A percentile compares a stretch with the other conserved stretches of the same genome.
These are phyloP conservation scores for Periconia sp. DNA, from an alignment of 2,329 filamentous ascomycete genomes.

Conservation along the genomic window DNA sequence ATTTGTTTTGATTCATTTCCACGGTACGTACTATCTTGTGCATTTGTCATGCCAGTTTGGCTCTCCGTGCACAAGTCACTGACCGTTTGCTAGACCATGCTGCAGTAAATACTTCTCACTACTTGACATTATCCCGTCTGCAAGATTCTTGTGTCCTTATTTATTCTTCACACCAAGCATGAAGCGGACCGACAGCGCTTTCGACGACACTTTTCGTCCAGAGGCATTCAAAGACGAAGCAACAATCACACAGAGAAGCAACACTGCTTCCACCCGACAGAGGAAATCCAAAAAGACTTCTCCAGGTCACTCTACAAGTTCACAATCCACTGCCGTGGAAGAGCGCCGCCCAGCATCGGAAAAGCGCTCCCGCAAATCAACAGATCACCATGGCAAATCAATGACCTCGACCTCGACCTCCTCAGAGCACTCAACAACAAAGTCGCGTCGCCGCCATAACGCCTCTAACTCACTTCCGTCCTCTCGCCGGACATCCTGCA, in stretches of 20 bases:
- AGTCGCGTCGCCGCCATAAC: conserved; percentile 33
- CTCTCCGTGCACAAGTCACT: too few relatives aligned
- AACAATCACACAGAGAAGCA: conserved; percentile 25
- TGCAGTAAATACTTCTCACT: too few relatives aligned
- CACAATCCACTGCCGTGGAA: conserved; percentile 17
- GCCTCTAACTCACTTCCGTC: conserved; percentile 43
- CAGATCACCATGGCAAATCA: conserved; percentile 23
- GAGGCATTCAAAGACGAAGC: conserved; percentile 22
- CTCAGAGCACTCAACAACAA: conserved; percentile 32
- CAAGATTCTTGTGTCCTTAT: too few relatives aligned
- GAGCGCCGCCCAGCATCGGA: conserved; percentile 30
- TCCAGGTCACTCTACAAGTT: conserved; percentile 6
- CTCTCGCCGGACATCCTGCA: conserved; percentile 42
- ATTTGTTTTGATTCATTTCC: too few relatives aligned
- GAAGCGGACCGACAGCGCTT: conserved; percentile 43
- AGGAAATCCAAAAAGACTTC: conserved; percentile 20
- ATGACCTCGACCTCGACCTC: conserved; percentile 37
- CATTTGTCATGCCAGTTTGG: too few relatives aligned
- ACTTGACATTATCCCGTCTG: too few relatives aligned
- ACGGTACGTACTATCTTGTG: too few relatives aligned
- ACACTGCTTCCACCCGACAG: conserved; percentile 28
- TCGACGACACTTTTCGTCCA: conserved; percentile 29
- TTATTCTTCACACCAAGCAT: conserved; percentile 36
- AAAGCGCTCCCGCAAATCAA: conserved; percentile 18
- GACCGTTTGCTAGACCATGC: too few relatives aligned